These are phyloP conservation scores for Penicillium diatomitis DNA, from an alignment of 495 filamentous ascomycete species.

Conservation along the genomic window DNA sequence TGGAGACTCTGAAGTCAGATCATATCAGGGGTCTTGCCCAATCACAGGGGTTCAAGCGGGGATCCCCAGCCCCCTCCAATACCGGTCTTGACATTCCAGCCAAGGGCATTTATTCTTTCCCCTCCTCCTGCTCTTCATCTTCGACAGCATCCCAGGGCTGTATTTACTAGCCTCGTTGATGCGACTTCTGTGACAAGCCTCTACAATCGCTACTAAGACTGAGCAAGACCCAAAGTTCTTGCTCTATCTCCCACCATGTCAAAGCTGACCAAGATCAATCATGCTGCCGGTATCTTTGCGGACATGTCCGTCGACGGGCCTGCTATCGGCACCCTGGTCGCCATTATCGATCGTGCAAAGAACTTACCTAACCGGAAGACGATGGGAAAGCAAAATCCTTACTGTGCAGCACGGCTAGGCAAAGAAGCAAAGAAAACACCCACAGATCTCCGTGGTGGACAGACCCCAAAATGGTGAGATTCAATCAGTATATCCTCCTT, in stretches of 20 bases:
- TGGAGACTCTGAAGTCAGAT: slow-evolving; percentile 12
- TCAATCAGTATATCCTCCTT: no score
- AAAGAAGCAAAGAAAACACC: slow-evolving; percentile 98
- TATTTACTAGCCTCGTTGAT: not conserved
- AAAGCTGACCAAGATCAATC: slow-evolving; percentile 35
- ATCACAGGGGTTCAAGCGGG: slow-evolving; percentile 3
- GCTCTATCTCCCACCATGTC: slow-evolving; percentile 16
- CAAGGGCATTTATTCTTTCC: slow-evolving; percentile 10
- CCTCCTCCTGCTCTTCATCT: slow-evolving; percentile 5
- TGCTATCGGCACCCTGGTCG: slow-evolving; percentile 84
- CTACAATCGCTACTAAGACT: not conserved
- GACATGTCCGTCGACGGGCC: slow-evolving; percentile 95
- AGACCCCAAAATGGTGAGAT: slow-evolving; percentile 88
- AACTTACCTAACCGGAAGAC: slow-evolving; percentile 94
- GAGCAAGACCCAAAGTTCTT: not conserved
- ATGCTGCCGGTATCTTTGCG: slow-evolving; percentile 90
- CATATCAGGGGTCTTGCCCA: slow-evolving; percentile 15
- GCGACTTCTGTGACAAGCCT: not conserved
- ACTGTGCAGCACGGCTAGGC: slow-evolving; percentile 84
- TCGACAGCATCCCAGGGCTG: slow-evolving; percentile 7
- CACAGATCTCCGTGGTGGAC: slow-evolving; percentile 87
- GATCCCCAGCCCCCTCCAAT: slow-evolving; percentile 22
- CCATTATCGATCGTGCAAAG: slow-evolving; percentile 86
- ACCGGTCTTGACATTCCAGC: slow-evolving; percentile 16
- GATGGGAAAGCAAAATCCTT: slow-evolving; percentile 97